Base-by-base conservation (phyloP, 2,329 filamentous ascomycete genomes). In the Lizonia empirigonia region DNA sequence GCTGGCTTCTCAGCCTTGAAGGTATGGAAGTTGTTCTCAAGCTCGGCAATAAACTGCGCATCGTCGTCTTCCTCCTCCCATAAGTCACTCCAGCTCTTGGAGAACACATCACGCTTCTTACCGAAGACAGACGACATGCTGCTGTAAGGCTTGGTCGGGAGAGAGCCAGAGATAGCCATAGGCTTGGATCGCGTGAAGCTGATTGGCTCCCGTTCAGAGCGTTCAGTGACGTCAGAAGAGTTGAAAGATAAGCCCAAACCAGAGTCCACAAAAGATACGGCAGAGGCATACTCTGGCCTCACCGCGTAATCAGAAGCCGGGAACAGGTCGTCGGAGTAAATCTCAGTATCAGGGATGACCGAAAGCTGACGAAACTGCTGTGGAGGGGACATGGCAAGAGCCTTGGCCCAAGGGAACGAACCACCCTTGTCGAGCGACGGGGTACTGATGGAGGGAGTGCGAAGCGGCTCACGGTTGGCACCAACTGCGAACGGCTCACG, bases 81-180 rank as follows among this genome's bases (percentile, higher is more conserved):
- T 73, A 97, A 85, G 73, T 99, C 94, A 68, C 92, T 96, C 94
- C 94, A 99, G 80, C 94, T 97, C 87, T 97, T 97, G 49, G 94
- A 96, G 38, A 95, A 90, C 38, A 83, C 79, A 36, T 93, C 88
- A 56, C 85, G 83, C 70, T 88, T 85, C 67, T 86, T 86, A 42
- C 89, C 90, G 70, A 96, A 93, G 41, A 93, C 84, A 68, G 88
- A 84, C 4, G 89, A 86, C 81, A 93, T 87, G 55, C 89, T 86
- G 45, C 84, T 80, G 62, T 87, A 78, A 32, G 83, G 82, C 70
- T 84, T 84, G 52, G 72, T 77, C 0, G 90, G 88, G 69, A 94
- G 85, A 12, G 88, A 89, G 75, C 92, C 90, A 56, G 83, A 85
- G 69, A 94, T 93, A 5, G 89, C 87, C 20, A 94, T 80, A 1